These are phyloP conservation scores for Blastobotrys americana DNA, from an alignment of 805 yeast species.

Conservation along the genomic window DNA sequence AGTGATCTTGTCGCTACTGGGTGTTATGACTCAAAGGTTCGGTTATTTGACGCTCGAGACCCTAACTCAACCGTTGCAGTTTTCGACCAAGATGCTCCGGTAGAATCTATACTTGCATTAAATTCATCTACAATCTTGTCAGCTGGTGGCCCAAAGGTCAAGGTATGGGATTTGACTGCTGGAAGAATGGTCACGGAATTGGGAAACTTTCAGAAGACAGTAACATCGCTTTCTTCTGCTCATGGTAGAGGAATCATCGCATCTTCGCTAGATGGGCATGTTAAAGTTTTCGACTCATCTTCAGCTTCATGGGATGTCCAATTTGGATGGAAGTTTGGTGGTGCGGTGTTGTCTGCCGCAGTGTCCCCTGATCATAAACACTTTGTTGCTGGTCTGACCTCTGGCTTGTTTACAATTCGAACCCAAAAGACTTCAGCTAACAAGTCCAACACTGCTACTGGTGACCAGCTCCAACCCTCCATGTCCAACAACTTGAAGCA, in stretches of 20 bases:
- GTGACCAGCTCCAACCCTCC: slow-evolving; percentile 11
- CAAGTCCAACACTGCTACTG: slow-evolving; percentile 33
- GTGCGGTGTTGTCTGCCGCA: slow-evolving; percentile 84
- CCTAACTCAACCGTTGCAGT: slow-evolving; percentile 42
- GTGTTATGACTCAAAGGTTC: slow-evolving; percentile 81
- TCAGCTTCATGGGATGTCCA: slow-evolving; percentile 68
- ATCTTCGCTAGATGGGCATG: slow-evolving; percentile 96
- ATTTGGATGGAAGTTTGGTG: slow-evolving; percentile 96
- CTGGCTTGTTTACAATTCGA: slow-evolving; percentile 82
- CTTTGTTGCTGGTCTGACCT: slow-evolving; percentile 83
- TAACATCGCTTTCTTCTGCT: slow-evolving; percentile 71
- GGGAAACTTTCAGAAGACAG: slow-evolving; percentile 87
- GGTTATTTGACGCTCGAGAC: slow-evolving; percentile 76
- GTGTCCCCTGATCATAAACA: slow-evolving; percentile 84
- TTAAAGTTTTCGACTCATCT: slow-evolving; percentile 80
- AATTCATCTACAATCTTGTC: slow-evolving; percentile 71
- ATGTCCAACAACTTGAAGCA: slow-evolving; percentile 29
- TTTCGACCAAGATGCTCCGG: slow-evolving; percentile 71
- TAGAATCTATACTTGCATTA: slow-evolving; percentile 74
- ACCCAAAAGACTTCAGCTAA: slow-evolving; percentile 69
- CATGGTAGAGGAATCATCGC: slow-evolving; percentile 78
- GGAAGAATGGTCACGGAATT: slow-evolving; percentile 64
- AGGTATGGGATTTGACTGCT: slow-evolving; percentile 87
- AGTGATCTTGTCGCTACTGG: slow-evolving; percentile 84
- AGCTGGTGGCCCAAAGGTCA: slow-evolving; percentile 74